A percentile compares a stretch with the other conserved stretches of the same genome.
Evolutionary conservation across 2,329 filamentous ascomycete genomes (phyloP).

Genomic region (Ascochyta pisi): DNA sequence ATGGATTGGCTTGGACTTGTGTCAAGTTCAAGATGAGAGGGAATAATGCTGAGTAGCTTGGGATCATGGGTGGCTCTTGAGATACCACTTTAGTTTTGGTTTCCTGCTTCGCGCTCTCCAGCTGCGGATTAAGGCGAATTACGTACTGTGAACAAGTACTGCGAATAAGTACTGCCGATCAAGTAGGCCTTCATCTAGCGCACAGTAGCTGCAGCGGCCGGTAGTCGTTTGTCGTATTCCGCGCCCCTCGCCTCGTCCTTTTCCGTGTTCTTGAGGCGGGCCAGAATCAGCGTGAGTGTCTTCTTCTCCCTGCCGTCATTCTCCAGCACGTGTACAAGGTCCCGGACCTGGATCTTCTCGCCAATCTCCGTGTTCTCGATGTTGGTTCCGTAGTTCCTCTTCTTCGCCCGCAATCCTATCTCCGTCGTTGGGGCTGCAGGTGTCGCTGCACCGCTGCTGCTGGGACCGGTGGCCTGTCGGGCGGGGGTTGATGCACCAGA

Average conservation of each 20-base stretch:
- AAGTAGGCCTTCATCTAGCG: background rate
- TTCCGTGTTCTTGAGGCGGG: conserved; percentile 41
- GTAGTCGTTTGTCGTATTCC: conserved; percentile 14
- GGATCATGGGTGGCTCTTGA: no score
- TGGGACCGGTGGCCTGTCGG: conserved; percentile 32
- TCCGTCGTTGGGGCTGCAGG: conserved; percentile 32
- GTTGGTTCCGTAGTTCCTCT: conserved; percentile 72
- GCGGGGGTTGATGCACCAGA: conserved; percentile 45
- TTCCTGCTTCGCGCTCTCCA: no score
- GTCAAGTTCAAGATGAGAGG: no score
- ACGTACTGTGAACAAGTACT: no score
- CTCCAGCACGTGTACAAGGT: conserved; percentile 81
- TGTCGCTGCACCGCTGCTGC: conserved; percentile 36
- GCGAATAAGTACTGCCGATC: no score
- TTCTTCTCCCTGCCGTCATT: conserved; percentile 73
- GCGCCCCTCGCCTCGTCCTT: conserved; percentile 30
- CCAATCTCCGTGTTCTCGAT: conserved; percentile 81
- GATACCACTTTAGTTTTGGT: no score
- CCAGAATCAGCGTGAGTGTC: conserved; percentile 50
- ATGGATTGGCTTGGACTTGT: no score
- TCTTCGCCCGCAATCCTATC: conserved; percentile 61
- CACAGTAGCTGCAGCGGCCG: conserved; percentile 14
- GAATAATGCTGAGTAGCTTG: no score
- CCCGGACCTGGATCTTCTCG: conserved; percentile 80
- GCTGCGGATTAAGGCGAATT: no score